Evolutionary conservation across 2,329 filamentous ascomycete species (phyloP).

Genomic region (Colletotrichum graminicola): DNA sequence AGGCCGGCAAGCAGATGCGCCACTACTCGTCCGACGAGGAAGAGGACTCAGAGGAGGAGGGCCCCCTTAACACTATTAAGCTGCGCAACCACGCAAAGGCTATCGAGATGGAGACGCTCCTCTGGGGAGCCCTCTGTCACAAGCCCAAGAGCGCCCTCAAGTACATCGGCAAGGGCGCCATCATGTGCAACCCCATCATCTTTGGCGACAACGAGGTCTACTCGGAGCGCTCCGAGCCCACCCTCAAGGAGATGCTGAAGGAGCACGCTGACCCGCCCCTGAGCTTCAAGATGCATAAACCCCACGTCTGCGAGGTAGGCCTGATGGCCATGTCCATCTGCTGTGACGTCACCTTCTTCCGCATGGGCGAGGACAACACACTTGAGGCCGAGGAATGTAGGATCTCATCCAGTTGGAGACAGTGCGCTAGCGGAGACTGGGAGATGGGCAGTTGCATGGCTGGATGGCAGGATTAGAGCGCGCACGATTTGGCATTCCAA

Average conservation of each 20-base stretch:
- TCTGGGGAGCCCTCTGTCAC: constrained; percentile 55
- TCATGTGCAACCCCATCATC: constrained; percentile 54
- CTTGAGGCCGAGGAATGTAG: constrained; percentile 48
- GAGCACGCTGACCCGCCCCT: constrained; percentile 46
- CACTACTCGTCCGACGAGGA: constrained; percentile 29
- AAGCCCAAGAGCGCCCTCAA: constrained; percentile 51
- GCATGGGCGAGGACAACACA: constrained; percentile 44
- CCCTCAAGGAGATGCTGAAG: constrained; percentile 48
- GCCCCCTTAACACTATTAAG: constrained; percentile 50
- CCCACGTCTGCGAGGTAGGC: constrained; percentile 53
- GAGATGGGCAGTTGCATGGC: constrained; percentile 41
- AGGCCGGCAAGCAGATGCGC: constrained; percentile 26
- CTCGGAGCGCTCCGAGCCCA: constrained; percentile 47
- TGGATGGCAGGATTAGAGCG: constrained; percentile 36
- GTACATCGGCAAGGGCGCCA: constrained; percentile 54
- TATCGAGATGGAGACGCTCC: constrained; percentile 53
- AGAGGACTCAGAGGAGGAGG: constrained; percentile 38
- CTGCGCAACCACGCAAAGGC: constrained; percentile 55
- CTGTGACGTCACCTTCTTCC: constrained; percentile 50
- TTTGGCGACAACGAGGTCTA: constrained; percentile 46
- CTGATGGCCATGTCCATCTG: constrained; percentile 54
- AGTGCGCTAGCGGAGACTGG: constrained; percentile 55
- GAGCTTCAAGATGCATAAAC: constrained; percentile 50
- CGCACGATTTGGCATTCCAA: not conserved
- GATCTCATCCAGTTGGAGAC: constrained; percentile 50